phyloP scores from a whole-genome alignment of 176 grass and related monocot species.

The Oryza australiensis region DNA sequence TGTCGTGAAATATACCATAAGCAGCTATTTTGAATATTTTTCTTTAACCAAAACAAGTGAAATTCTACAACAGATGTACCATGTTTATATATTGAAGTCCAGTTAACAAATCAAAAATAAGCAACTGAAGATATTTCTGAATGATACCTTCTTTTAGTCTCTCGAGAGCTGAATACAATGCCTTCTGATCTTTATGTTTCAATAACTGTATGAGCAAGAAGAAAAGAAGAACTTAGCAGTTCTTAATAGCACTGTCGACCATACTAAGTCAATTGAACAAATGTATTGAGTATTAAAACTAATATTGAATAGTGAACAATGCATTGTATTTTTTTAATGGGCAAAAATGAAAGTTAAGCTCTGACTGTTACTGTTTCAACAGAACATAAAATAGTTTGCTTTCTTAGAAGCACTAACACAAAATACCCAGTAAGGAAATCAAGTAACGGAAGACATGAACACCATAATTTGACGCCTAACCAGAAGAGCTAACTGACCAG shows the following conservation, averaged over 20 bases:
- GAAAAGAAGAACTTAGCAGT: background rate
- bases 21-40: background rate
- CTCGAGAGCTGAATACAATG: slow-evolving; percentile 64
- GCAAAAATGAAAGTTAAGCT: background rate
- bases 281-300: background rate
- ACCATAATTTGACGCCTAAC: background rate
- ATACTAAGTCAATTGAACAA: background rate
- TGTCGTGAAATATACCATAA: background rate
- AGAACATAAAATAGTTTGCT: background rate
- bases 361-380: background rate
- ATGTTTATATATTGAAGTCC: background rate
- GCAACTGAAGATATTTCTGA: background rate
- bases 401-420: background rate
- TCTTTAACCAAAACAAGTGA: background rate
- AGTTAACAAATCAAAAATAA: background rate
- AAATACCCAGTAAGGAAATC: background rate
- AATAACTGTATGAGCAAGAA: slow-evolving; percentile 46
- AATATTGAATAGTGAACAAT: slow-evolving; percentile 2
- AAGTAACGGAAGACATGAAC: background rate
- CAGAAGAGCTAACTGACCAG: background rate
- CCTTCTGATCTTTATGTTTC: slow-evolving; percentile 44
- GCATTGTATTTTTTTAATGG: slow-evolving; percentile 7
- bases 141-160: slow-evolving; percentile 75
- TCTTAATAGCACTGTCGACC: background rate
- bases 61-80: background rate